Conservation (phyloP, 108 stramenopile species). For the Skeletonema costatum region DNA sequence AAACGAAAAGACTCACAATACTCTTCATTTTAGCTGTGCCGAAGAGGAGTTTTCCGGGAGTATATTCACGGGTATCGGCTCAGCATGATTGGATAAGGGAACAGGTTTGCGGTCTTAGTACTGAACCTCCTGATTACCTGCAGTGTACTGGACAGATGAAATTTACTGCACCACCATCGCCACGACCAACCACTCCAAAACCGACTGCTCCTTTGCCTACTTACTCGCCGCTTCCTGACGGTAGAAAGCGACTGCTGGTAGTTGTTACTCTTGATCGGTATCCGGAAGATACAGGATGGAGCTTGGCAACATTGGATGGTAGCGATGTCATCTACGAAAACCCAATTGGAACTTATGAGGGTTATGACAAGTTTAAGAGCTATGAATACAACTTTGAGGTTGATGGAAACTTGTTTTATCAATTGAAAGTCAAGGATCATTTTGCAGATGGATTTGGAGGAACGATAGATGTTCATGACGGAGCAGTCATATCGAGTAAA, state of each 20-base stretch:
- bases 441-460: constrained; percentile 35
- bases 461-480: constrained; percentile 15
- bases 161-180: background rate
- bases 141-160: constrained; percentile 25
- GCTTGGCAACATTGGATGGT: constrained; percentile 12
- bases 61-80: constrained; percentile 51
- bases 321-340: constrained; percentile 37
- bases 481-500: background rate
- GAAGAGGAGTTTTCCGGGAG: constrained; percentile 51
- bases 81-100: constrained; percentile 55
- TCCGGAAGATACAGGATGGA: constrained; percentile 40
- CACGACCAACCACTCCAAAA: background rate
- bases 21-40: constrained; percentile 18
- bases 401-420: constrained; percentile 25
- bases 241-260: constrained; percentile 39
- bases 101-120: constrained; percentile 51
- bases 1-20: background rate
- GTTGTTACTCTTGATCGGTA: constrained; percentile 18
- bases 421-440: constrained; percentile 28
- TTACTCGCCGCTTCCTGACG: constrained; percentile 32
- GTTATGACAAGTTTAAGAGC: background rate
- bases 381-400: constrained; percentile 24
- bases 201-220: constrained; percentile 17
- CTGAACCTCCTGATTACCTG: constrained; percentile 50
- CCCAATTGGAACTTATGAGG: constrained; percentile 15